phyloP scores from a whole-genome alignment of 208 protist genomes.

The Trypanosoma theileri region DNA sequence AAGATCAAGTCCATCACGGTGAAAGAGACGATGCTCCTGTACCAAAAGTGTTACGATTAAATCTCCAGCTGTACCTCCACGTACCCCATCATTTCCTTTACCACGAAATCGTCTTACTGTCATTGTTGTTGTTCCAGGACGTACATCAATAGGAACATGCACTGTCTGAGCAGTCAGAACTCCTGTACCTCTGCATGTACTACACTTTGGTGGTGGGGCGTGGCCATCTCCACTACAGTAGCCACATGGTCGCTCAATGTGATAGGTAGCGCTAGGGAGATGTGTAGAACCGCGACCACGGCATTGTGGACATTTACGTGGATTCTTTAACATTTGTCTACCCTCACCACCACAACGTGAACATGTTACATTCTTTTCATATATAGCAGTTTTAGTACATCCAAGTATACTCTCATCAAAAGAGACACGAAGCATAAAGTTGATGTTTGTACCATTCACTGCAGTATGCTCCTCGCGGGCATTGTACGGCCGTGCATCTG shows the following conservation, averaged over 20 bases:
- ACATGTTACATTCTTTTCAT: slow-evolving; percentile 54
- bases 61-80: slow-evolving; percentile 73
- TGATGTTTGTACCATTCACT: slow-evolving; percentile 50
- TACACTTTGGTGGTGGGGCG: slow-evolving; percentile 61
- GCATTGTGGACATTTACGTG: slow-evolving; percentile 78
- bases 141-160: slow-evolving; percentile 40
- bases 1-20: slow-evolving; percentile 46
- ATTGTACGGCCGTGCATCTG: slow-evolving; percentile 37
- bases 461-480: slow-evolving; percentile 42
- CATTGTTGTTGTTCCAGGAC: slow-evolving; percentile 36
- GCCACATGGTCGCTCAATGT: slow-evolving; percentile 77
- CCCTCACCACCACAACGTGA: slow-evolving; percentile 53
- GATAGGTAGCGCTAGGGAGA: slow-evolving; percentile 84
- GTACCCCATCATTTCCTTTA: slow-evolving; percentile 78
- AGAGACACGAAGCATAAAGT: slow-evolving; percentile 59
- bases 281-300: slow-evolving; percentile 61
- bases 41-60: slow-evolving; percentile 76
- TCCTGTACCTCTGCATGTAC: slow-evolving; percentile 58
- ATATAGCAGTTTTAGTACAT: slow-evolving; percentile 43
- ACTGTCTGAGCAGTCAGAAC: slow-evolving; percentile 36
- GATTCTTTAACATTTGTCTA: slow-evolving; percentile 29
- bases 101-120: slow-evolving; percentile 41
- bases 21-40: slow-evolving; percentile 74
- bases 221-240: slow-evolving; percentile 77
- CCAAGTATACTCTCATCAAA: slow-evolving; percentile 78